A percentile compares a stretch with the other conserved stretches of the same genome.
These are phyloP conservation scores for Didymella sp. DNA, from an alignment of 2,329 filamentous ascomycete species.

Conservation along the genomic window DNA sequence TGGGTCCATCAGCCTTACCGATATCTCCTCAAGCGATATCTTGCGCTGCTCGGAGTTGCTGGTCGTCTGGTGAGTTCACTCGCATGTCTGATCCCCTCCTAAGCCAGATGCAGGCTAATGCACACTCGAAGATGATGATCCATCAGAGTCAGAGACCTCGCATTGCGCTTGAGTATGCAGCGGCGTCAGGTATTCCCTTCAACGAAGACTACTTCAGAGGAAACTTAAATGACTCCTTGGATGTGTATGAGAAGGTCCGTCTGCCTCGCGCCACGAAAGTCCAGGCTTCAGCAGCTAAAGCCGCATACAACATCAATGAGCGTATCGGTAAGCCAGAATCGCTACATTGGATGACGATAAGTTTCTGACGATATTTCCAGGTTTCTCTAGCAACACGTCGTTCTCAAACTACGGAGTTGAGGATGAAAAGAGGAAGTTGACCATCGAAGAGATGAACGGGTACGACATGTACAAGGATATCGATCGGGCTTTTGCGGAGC, in stretches of 20 bases:
- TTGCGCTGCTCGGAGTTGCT: conserved; percentile 70
- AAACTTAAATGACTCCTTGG: conserved; percentile 40
- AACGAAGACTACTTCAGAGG: conserved; percentile 53
- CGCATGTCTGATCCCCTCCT: too few relatives aligned
- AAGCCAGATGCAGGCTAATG: neutral
- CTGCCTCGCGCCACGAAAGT: conserved; percentile 50
- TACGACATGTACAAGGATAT: conserved; percentile 31
- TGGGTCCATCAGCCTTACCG: conserved; percentile 69
- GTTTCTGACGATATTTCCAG: neutral
- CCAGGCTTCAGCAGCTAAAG: conserved; percentile 46
- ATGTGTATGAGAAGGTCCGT: conserved; percentile 46
- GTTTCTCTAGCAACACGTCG: conserved; percentile 66
- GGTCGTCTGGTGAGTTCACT: conserved; percentile 62
- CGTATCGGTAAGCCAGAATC: conserved; percentile 14
- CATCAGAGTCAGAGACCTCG: conserved; percentile 73
- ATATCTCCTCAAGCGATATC: conserved; percentile 59
- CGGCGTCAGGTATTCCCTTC: conserved; percentile 68
- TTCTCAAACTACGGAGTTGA: conserved; percentile 65
- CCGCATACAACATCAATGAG: conserved; percentile 50
- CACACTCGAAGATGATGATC: conserved; percentile 63
- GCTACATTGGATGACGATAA: neutral
- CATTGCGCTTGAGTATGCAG: conserved; percentile 72
- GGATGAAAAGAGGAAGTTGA: conserved; percentile 66
- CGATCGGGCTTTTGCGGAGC: conserved; percentile 16
- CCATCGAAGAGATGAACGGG: conserved; percentile 73